Evolutionary conservation across 2,329 filamentous ascomycete species (phyloP).

Genomic region (Chaetoscypha palmicola): DNA sequence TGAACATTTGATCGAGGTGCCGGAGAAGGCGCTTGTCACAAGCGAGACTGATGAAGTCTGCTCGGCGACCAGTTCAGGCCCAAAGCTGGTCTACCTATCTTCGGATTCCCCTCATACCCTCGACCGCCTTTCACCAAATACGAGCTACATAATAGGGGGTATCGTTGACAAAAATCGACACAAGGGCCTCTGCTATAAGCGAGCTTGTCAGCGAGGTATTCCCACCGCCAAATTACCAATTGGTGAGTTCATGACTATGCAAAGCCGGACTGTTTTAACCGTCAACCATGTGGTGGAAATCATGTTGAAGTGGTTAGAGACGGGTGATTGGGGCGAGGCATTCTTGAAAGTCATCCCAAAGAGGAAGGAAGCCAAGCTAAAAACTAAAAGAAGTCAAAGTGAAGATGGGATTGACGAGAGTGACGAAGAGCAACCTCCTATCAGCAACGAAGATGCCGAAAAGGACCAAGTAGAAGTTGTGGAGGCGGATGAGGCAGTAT

Average conservation of each 20-base stretch:
- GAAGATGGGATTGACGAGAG: conserved; percentile 25
- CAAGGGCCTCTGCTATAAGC: conserved; percentile 86
- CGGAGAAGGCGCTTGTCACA: background rate
- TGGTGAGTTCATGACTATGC: conserved; percentile 90
- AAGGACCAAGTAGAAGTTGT: conserved; percentile 5
- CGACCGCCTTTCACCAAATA: conserved; percentile 75
- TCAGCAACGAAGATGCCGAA: no score
- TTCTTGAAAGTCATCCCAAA: conserved; percentile 86
- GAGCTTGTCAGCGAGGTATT: conserved; percentile 67
- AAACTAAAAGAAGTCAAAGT: conserved; percentile 21
- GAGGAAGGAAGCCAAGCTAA: conserved; percentile 74
- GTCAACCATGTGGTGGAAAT: conserved; percentile 98
- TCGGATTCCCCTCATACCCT: conserved; percentile 87
- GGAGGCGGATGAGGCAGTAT: background rate
- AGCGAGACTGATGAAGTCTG: background rate
- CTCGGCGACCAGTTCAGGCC: background rate
- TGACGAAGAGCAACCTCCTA: conserved; percentile 7
- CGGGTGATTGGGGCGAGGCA: conserved; percentile 82
- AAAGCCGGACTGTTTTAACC: conserved; percentile 74
- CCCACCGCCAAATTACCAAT: conserved; percentile 89
- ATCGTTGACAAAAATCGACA: conserved; percentile 94
- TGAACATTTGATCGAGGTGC: no score
- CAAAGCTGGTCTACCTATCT: conserved; percentile 70
- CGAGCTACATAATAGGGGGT: conserved; percentile 87
- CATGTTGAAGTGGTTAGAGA: conserved; percentile 88